Base-by-base conservation (phyloP, 1,284 basidiomycete species). In the Trametes hirsuta region DNA sequence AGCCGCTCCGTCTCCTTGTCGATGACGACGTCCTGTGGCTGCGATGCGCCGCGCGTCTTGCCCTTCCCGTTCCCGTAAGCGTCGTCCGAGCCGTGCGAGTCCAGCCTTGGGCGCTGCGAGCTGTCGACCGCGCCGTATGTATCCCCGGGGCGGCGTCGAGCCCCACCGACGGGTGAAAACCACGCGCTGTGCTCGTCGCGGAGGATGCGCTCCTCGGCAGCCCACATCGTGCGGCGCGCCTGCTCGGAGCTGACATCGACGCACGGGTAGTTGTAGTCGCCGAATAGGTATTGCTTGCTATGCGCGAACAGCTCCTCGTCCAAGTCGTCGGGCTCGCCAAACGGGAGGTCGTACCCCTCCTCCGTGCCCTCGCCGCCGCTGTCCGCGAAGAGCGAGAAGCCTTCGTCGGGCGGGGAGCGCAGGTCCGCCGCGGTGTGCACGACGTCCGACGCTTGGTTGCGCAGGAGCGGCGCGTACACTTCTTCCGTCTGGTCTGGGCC, bases 241-340 rank as follows among this genome's bases (percentile, higher is more conserved):
- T 79, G 73, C 76, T 94, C 85, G 47, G 91, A 85, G 71, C 88
- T 93, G 39, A 93, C 88, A 69, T 96, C 95, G 60, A 96, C 88
- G 65, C 87, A 89, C 0, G 94, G 94, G 72, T 97, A 97, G 66
- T 91, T 87, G 70, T 95, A 95, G 76, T 98, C 95, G 9, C 97
- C 97, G 68, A 97, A 95, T 22, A 94, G 77, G 55, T 93, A 89
- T 64, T 83, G 81, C 66, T 85, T 83, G 68, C 89, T 88, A 52
- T 90, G 81, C 18, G 76, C 77, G 68, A 88, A 96, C 46, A 95
- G 75, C 62, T 83, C 79, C 72, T 93, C 86, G 74, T 95, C 87
- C 59, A 77, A 79, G 41, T 81, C 76, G 66, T 89, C 81, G 59
- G 82, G 71, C 39, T 85, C 85, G 3, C 84, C 86, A 68, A 91